Evolutionary conservation across 805 yeast species (phyloP), one percentile per base, ranked within the genome.

Genomic region (Maudiozyma pseudohumilis): DNA sequence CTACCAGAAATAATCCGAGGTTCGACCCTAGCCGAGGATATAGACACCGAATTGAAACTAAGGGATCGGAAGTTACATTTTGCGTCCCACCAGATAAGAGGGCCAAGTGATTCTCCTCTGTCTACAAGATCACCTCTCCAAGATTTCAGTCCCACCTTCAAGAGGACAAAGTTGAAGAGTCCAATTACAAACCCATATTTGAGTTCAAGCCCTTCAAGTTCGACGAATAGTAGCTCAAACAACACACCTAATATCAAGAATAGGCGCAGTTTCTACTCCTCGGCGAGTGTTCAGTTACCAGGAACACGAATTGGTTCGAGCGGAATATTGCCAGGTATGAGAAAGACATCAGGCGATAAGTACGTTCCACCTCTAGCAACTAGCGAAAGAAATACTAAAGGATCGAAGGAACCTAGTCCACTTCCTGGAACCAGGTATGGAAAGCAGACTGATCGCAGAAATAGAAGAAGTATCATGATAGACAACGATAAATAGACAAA

Each of bases 311-410:
- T 23, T 16, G 40, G 40, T 9, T 26, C 29, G 10, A 19, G n/a
- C 15, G 13, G 29, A n/a, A 22, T 21, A 9, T 32, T 37, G 19
- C 40, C 40, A 8, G 40, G 40, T 27, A 22, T 37, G 36, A 37
- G 28, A 24, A 32, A 16, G 35, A 16, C 29, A 10, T 32, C 35
- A 13, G 24, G 18, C 9, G 13, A 29, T 16, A 29, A 21, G 19
- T 15, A 8, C n/a, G n/a, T 17, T 11, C 29, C 22, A 16, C 30
- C 30, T 11, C 17, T 28, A 28, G 30, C 30, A 16, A n/a, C 35
- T 2, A 31, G 32, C 11, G 34, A 35, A 29, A 17, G 11, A 15
- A n/a, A 11, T 12, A 28, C 15, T 28, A 28, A 20, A 28, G 8
- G 12, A 12, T 20, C 30, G 17, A 16, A 18, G 3, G 30, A 28